phyloP scores from a whole-genome alignment of 371 early-diverging fungal genomes.

The Dentiscutata heterogama region DNA sequence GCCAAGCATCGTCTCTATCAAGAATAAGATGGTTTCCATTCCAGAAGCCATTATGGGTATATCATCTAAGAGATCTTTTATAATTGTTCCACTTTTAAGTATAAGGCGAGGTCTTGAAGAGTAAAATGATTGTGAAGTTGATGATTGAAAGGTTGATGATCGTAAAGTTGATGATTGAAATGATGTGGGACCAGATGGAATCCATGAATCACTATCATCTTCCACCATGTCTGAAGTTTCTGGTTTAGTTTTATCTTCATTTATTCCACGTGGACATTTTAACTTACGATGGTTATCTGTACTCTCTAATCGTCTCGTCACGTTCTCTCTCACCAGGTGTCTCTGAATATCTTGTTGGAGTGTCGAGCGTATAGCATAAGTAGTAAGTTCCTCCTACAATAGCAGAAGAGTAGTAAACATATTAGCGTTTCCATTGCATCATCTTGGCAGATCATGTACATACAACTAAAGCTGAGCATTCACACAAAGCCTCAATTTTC shows the following conservation, averaged over 20 bases:
- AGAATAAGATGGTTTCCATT: not conserved
- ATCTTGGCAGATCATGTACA: not conserved
- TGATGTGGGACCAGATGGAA: too few species aligned
- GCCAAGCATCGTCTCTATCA: conserved; percentile 20
- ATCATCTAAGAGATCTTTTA: conserved; percentile 15
- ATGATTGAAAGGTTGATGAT: not conserved
- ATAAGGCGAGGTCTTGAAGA: not conserved
- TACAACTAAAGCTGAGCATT: conserved; percentile 10
- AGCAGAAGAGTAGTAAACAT: conserved; percentile 1
- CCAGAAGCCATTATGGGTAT: conserved; percentile 16
- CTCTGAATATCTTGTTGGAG: conserved; percentile 13
- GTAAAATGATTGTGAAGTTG: not conserved
- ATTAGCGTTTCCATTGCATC: conserved; percentile 1
- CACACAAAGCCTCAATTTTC: not conserved
- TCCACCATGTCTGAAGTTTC: too few species aligned
- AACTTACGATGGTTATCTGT: not conserved
- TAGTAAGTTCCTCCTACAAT: conserved; percentile 28
- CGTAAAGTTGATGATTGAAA: too few species aligned
- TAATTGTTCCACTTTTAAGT: conserved; percentile 7
- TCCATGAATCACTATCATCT: too few species aligned
- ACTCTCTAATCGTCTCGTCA: not conserved
- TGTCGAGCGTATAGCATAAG: conserved; percentile 4
- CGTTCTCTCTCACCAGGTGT: not conserved
- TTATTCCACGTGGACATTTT: too few species aligned
- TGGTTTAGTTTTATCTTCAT: too few species aligned